A percentile compares a stretch with the other conserved stretches of the same genome.
These are phyloP conservation scores for Marasmius fiardii DNA, from an alignment of 1,284 basidiomycete species.

Conservation along the genomic window DNA sequence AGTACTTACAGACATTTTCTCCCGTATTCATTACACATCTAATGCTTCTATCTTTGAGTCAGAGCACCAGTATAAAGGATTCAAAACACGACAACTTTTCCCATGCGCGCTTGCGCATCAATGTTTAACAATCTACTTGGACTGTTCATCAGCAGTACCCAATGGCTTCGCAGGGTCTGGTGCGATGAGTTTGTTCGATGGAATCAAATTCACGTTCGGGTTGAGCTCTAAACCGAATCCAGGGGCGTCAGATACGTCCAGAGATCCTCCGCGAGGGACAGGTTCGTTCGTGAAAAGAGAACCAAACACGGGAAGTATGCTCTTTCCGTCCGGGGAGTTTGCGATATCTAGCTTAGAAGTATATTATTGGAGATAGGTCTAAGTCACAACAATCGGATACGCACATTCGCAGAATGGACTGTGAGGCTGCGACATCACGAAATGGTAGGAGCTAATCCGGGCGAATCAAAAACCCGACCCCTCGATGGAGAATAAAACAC, in stretches of 20 bases:
- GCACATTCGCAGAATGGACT: conserved; percentile 30
- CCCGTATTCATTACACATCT: background rate
- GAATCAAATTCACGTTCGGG: conserved; percentile 29
- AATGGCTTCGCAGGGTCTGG: conserved; percentile 11
- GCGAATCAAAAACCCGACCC: background rate
- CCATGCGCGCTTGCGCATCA: background rate
- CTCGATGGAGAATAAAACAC: background rate
- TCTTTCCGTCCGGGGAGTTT: conserved; percentile 47
- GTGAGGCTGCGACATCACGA: conserved; percentile 31
- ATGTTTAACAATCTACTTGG: conserved; percentile 5
- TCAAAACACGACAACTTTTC: background rate
- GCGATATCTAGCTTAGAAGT: conserved; percentile 44
- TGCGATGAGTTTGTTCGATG: conserved; percentile 16
- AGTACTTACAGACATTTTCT: background rate
- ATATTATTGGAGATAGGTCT: conserved; percentile 11
- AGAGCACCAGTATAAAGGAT: background rate
- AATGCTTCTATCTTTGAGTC: background rate
- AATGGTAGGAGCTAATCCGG: conserved; percentile 25
- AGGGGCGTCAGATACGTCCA: conserved; percentile 38
- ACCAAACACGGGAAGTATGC: conserved; percentile 44
- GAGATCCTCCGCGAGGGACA: conserved; percentile 39
- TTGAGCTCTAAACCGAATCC: conserved; percentile 48
- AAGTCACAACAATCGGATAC: conserved; percentile 24
- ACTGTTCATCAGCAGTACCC: conserved; percentile 4
- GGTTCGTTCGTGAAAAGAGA: conserved; percentile 49